Evolutionary conservation across 2,329 filamentous ascomycete genomes (phyloP).

Genomic region (Tolypocladium nubicola): DNA sequence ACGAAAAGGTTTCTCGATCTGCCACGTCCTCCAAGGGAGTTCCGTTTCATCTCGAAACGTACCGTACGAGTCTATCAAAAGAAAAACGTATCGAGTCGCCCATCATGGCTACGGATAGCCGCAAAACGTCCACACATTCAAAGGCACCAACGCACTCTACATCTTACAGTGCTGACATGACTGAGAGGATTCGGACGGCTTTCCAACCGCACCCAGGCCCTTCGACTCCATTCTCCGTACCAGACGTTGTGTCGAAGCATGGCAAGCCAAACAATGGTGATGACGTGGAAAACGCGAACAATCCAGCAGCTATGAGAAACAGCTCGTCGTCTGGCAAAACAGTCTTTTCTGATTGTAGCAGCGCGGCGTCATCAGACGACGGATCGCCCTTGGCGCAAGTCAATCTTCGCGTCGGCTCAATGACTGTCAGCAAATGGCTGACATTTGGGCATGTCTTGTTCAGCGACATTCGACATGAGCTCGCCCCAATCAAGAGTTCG

Average conservation of each 20-base stretch:
- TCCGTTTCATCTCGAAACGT: slow-evolving; percentile 45
- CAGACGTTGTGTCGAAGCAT: slow-evolving; percentile 22
- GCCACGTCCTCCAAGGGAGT: slow-evolving; percentile 45
- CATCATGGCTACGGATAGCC: slow-evolving; percentile 24
- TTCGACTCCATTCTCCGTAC: slow-evolving; percentile 30
- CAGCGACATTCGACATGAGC: slow-evolving; percentile 65
- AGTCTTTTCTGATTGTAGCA: slow-evolving; percentile 32
- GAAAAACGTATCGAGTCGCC: slow-evolving; percentile 35
- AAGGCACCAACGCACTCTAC: slow-evolving; percentile 34
- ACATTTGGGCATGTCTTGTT: slow-evolving; percentile 77
- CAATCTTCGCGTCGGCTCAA: slow-evolving; percentile 67
- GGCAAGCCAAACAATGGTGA: background rate
- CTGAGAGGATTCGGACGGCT: slow-evolving; percentile 38
- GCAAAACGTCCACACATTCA: slow-evolving; percentile 21
- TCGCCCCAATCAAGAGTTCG: slow-evolving; percentile 32
- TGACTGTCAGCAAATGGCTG: slow-evolving; percentile 82
- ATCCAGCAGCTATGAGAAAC: slow-evolving; percentile 15
- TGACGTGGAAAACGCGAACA: background rate
- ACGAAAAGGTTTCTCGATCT: slow-evolving; percentile 33
- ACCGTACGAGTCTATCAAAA: slow-evolving; percentile 26
- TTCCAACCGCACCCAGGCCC: slow-evolving; percentile 32
- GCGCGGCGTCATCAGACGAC: slow-evolving; percentile 40
- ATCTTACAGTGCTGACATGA: slow-evolving; percentile 44
- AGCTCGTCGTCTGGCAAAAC: slow-evolving; percentile 20
- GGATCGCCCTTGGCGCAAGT: slow-evolving; percentile 58